Percentiles rank a stretch among this genome's conserved stretches.
Conservation (phyloP, 345 rosid species). For the Clarkia xantiana region DNA sequence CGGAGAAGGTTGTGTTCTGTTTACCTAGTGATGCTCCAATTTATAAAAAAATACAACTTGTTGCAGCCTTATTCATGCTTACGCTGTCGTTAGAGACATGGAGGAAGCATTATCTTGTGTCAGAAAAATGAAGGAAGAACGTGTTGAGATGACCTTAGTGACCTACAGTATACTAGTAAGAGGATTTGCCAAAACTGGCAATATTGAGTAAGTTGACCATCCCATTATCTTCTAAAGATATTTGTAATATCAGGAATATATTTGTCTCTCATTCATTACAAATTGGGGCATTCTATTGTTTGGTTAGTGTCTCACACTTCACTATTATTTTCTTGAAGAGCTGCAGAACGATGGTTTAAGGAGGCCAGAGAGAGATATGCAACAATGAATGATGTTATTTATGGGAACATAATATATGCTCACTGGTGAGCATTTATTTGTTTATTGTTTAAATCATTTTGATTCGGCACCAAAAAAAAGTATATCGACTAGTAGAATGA, state of each 20-base stretch:
- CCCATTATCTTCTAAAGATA: background rate
- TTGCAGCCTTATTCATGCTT: slow-evolving; percentile 98
- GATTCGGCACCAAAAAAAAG: too few species aligned
- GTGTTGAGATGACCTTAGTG: slow-evolving; percentile 77
- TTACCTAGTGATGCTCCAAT: background rate
- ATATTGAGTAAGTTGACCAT: slow-evolving; percentile 56
- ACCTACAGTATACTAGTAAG: slow-evolving; percentile 67
- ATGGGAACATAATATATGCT: slow-evolving; percentile 82
- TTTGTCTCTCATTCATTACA: too few species aligned
- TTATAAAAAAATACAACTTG: slow-evolving; percentile 18
- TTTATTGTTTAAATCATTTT: background rate
- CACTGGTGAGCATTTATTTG: slow-evolving; percentile 41
- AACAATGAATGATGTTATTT: slow-evolving; percentile 62
- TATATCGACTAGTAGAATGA: too few species aligned
- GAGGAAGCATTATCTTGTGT: slow-evolving; percentile 89
- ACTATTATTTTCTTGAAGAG: slow-evolving; percentile 52
- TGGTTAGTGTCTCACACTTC: slow-evolving; percentile 20
- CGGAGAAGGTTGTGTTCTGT: too few species aligned
- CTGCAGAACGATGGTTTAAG: slow-evolving; percentile 87
- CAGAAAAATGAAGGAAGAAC: slow-evolving; percentile 91
- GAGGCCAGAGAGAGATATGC: slow-evolving; percentile 59
- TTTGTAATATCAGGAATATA: too few species aligned
- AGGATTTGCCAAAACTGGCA: slow-evolving; percentile 75
- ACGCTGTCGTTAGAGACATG: slow-evolving; percentile 98
- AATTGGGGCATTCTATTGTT: too few species aligned